These are phyloP conservation scores for Talaromyces sp. DNA, from an alignment of 2,329 filamentous ascomycete genomes.

Conservation along the genomic window DNA sequence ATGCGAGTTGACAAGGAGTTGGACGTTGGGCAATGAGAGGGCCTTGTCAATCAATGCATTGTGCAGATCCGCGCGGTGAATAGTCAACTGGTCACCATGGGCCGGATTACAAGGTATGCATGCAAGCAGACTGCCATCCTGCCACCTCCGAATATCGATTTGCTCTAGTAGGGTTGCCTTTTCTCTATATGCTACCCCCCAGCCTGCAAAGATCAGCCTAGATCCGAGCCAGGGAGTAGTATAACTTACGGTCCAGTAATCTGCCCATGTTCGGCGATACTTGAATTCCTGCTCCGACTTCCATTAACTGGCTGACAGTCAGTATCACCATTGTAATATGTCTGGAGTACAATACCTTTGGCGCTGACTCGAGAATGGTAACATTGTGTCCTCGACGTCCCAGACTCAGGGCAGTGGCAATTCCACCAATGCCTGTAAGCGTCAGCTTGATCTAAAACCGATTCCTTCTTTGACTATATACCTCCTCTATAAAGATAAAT, in stretches of 20 bases:
- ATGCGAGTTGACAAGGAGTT: conserved; percentile 28
- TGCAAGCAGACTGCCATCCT: conserved; percentile 31
- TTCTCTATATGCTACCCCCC: conserved; percentile 34
- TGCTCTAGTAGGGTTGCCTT: conserved; percentile 34
- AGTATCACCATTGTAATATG: background rate
- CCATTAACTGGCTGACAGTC: conserved; percentile 27
- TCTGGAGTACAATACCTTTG: conserved; percentile 24
- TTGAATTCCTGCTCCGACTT: conserved; percentile 77
- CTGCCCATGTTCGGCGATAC: conserved; percentile 76
- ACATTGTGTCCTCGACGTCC: conserved; percentile 34
- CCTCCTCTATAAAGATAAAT: conserved; percentile 1
- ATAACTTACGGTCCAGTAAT: conserved; percentile 59
- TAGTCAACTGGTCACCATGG: conserved; percentile 33
- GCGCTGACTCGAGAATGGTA: conserved; percentile 31
- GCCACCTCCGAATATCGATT: conserved; percentile 36
- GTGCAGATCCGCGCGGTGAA: conserved; percentile 37
- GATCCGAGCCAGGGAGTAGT: background rate
- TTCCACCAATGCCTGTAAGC: conserved; percentile 33
- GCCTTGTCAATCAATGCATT: conserved; percentile 31
- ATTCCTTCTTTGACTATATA: background rate
- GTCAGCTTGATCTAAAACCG: background rate
- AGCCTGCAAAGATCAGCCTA: conserved; percentile 24
- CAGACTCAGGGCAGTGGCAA: conserved; percentile 34
- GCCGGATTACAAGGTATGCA: conserved; percentile 35
- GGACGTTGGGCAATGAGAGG: conserved; percentile 28